Base-by-base conservation (phyloP, 176 grass and related monocot species). In the Metroxylon sagu region DNA sequence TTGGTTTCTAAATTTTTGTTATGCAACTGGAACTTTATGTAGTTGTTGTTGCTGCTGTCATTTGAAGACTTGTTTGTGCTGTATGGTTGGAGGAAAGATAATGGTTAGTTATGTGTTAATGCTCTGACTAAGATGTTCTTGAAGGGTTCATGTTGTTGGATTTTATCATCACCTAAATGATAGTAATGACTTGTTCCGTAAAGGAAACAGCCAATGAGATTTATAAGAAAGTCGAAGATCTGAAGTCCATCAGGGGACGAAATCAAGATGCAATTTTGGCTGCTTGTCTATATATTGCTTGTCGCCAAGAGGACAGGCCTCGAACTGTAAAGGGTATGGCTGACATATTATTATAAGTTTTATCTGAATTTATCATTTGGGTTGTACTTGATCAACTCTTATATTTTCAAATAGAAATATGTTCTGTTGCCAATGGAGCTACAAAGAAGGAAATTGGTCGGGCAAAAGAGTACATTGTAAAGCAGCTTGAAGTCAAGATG, bases 191-290 rank as follows among this genome's bases (percentile, higher is more conserved):
- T 54, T 25, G 5, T 18, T 19, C 21, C 21, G 50, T 67, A 17
- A 35, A 67, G 65, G 65, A 67, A 39, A 25, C 51, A 26, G 65
- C 65, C n/a, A 67, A 67, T 39, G 65, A 67, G 52, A 67, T 67
- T 16, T 67, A 67, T 19, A 67, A 67, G 52, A 67, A 67, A 54
- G 27, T 67, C 19, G 65, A 55, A 54, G 65, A 55, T 55, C 51
- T 55, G 12, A 67, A 67, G 28, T 55, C 65, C 14, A 54, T 67
- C 16, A 55, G 52, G 39, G 65, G 52, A 17, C 50, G 65, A 54
- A 67, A 67, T 35, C 52, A 67, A 54, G 65, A 55, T 67, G 65
- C 65, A 67, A 67, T 67, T 55, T 67, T 67, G 30, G 65, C 65
- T 54, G 65, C 65, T 67, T 67, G 65, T 21, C n/a, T 67, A 31